Evolutionary conservation across 108 stramenopile species (phyloP).

Genomic region (Cyclostephanos tholiformis): DNA sequence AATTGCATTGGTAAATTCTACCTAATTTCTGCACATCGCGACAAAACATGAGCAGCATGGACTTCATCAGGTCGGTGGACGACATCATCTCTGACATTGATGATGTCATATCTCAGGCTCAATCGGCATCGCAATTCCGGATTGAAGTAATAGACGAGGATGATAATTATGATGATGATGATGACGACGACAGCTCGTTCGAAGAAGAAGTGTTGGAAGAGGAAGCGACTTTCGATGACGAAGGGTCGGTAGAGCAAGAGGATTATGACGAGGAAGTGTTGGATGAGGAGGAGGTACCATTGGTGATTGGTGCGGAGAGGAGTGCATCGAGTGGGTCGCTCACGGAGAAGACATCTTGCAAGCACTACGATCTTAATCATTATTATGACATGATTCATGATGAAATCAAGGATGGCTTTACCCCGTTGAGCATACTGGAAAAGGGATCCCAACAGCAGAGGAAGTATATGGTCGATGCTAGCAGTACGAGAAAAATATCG

Average conservation of each 20-base stretch:
- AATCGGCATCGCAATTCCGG: too few species aligned
- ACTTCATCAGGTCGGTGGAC: neutral
- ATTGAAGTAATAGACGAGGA: neutral
- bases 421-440: constrained; percentile 11
- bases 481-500: neutral
- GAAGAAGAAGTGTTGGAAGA: too few species aligned
- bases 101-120: neutral
- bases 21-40: too few species aligned
- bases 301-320: neutral
- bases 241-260: too few species aligned
- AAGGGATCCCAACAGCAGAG: constrained; percentile 1
- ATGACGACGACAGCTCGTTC: constrained; percentile 5
- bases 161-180: neutral
- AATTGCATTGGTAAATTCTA: too few species aligned
- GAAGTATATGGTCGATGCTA: neutral
- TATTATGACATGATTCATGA: neutral
- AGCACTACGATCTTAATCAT: neutral
- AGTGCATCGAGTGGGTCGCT: neutral
- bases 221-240: too few species aligned
- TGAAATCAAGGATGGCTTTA: neutral
- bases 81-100: constrained; percentile 8
- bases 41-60: neutral
- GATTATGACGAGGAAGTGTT: too few species aligned
- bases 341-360: neutral
- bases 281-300: constrained; percentile 2